phyloP scores from a whole-genome alignment of 1,284 basidiomycete species.

The Papiliotrema fonsecae region DNA sequence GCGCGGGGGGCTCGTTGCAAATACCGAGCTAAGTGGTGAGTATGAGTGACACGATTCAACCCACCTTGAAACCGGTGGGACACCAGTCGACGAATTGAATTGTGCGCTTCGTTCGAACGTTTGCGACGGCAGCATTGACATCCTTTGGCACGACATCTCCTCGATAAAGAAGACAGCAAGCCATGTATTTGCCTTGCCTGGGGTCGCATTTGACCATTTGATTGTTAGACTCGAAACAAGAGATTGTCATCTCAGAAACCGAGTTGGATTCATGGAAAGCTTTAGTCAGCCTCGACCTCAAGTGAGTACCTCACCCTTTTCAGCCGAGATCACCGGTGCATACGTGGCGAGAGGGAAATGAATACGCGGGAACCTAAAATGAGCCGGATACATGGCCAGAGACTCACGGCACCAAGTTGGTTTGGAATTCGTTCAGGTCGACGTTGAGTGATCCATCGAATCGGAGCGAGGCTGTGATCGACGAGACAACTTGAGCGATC shows the following conservation, averaged over 20 bases:
- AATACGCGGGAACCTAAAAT: constrained; percentile 80
- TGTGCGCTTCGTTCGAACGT: constrained; percentile 93
- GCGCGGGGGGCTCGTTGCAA: constrained; percentile 90
- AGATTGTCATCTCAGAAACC: constrained; percentile 96
- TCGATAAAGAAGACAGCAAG: constrained; percentile 82
- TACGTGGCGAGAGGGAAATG: constrained; percentile 98
- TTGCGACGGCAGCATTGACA: constrained; percentile 85
- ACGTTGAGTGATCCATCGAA: constrained; percentile 98
- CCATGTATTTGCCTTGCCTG: constrained; percentile 95
- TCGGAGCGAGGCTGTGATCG: constrained; percentile 92
- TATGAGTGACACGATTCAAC: constrained; percentile 3
- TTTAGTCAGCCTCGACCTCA: constrained; percentile 50
- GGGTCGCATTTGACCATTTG: constrained; percentile 99
- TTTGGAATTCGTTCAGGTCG: constrained; percentile 98
- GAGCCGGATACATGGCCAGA: neutral
- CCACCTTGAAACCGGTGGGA: constrained; percentile 88
- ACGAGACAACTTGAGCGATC: constrained; percentile 97
- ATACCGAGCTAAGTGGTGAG: constrained; percentile 65
- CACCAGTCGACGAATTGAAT: constrained; percentile 97
- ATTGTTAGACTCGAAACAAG: constrained; percentile 95
- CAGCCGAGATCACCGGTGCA: constrained; percentile 83
- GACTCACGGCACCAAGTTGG: constrained; percentile 87
- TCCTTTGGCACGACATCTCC: constrained; percentile 98
- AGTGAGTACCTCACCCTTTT: constrained; percentile 43
- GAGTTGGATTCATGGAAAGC: constrained; percentile 94